Conservation (phyloP, 148 eudicot genomes). For the Nepenthes mirabilis region DNA sequence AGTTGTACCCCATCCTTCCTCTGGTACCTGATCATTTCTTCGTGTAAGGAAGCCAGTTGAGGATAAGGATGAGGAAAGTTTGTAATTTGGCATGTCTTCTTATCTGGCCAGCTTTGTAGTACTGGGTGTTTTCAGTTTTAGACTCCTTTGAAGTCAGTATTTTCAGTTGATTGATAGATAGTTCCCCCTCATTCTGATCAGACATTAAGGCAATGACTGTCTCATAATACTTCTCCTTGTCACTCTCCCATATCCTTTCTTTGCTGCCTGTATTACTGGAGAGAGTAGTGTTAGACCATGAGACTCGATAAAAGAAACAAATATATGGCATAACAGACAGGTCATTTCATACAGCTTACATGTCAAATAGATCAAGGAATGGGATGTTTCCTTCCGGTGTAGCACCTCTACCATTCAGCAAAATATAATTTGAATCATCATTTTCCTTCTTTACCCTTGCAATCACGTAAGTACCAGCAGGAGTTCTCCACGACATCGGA, state of each 20-base stretch:
- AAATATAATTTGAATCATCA: constrained; percentile 52
- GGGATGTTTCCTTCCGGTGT: constrained; percentile 89
- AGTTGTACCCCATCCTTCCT: constrained; percentile 95
- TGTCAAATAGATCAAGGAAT: constrained; percentile 81
- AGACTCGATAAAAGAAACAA: constrained; percentile 6
- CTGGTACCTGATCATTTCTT: constrained; percentile 90
- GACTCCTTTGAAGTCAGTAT: constrained; percentile 86
- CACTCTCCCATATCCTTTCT: constrained; percentile 97
- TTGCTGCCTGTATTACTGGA: constrained; percentile 72
- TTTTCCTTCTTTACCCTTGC: constrained; percentile 69
- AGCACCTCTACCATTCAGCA: constrained; percentile 88
- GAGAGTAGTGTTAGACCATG: constrained; percentile 11
- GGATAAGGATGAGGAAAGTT: constrained; percentile 95
- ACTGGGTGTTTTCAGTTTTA: constrained; percentile 92
- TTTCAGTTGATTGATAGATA: constrained; percentile 48
- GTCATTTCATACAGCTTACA: constrained; percentile 37
- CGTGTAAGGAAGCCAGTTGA: constrained; percentile 69
- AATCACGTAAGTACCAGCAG: constrained; percentile 65
- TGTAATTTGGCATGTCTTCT: constrained; percentile 57
- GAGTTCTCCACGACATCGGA: constrained; percentile 83
- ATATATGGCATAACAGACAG: neutral
- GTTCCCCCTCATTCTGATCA: constrained; percentile 65
- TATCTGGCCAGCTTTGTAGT: constrained; percentile 76
- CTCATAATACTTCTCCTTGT: constrained; percentile 87
- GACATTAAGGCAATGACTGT: constrained; percentile 82